These are phyloP conservation scores for Calonectria leucothoes DNA, from an alignment of 2,329 filamentous ascomycete species.

Conservation along the genomic window DNA sequence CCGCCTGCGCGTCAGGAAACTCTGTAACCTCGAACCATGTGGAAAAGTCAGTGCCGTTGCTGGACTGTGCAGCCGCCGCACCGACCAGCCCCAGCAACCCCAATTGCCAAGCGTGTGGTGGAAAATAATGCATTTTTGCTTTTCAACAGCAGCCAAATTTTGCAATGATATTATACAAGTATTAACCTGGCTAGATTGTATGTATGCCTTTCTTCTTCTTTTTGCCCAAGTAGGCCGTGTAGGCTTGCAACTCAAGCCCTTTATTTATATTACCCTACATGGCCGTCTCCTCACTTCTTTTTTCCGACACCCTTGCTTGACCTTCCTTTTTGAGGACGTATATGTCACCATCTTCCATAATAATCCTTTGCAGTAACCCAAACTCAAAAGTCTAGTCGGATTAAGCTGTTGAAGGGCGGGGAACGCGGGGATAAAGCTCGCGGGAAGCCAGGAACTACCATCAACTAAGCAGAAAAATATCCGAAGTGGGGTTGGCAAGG, in stretches of 20 bases:
- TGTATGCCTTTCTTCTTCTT: too few species aligned
- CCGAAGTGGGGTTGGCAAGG: constrained; percentile 1
- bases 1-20: constrained; percentile 26
- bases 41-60: constrained; percentile 10
- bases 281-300: neutral
- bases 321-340: neutral
- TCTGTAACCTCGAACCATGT: constrained; percentile 27
- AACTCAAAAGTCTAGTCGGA: neutral
- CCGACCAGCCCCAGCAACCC: neutral
- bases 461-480: neutral
- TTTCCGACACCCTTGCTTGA: neutral
- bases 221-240: neutral
- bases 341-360: neutral
- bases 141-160: too few species aligned
- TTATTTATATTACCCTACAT: neutral
- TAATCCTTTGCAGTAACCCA: neutral
- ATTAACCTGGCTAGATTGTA: too few species aligned
- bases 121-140: neutral
- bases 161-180: neutral
- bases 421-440: neutral
- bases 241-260: neutral
- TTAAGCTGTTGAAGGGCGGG: neutral
- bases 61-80: neutral
- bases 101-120: neutral
- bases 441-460: neutral